Evolutionary conservation across 2,329 filamentous ascomycete species (phyloP).

Genomic region (Fusarium sp.): DNA sequence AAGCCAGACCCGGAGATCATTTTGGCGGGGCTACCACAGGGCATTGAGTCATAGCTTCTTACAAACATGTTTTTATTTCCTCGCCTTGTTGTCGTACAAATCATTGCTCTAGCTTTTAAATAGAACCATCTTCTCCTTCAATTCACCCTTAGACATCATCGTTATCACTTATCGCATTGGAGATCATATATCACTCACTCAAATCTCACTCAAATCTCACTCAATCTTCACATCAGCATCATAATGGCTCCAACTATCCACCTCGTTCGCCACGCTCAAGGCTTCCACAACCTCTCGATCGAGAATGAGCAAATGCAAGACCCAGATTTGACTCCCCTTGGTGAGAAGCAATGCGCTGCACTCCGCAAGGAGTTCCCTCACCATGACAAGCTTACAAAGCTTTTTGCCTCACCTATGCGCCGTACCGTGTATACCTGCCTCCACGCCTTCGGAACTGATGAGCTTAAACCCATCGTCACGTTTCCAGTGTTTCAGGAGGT

Average conservation of each 20-base stretch:
- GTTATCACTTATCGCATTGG: background rate
- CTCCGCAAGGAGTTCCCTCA: slow-evolving; percentile 71
- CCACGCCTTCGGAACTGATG: slow-evolving; percentile 67
- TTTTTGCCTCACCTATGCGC: slow-evolving; percentile 81
- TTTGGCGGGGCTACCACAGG: too few species aligned
- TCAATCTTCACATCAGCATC: background rate
- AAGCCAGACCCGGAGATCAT: slow-evolving; percentile 36
- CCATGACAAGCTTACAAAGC: slow-evolving; percentile 70
- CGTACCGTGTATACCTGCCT: slow-evolving; percentile 83
- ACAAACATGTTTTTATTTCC: background rate
- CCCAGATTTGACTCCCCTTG: slow-evolving; percentile 78
- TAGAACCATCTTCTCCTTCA: background rate
- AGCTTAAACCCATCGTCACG: slow-evolving; percentile 62
- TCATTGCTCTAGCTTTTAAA: background rate
- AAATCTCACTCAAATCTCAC: background rate
- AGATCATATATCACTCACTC: slow-evolving; percentile 2
- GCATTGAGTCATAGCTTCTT: slow-evolving; percentile 28
- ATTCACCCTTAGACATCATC: background rate
- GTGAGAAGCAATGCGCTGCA: slow-evolving; percentile 74
- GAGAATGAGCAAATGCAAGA: slow-evolving; percentile 79
- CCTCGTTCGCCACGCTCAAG: slow-evolving; percentile 78
- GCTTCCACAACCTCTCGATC: slow-evolving; percentile 78
- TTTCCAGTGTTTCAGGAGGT: slow-evolving; percentile 84
- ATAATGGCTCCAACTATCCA: slow-evolving; percentile 66
- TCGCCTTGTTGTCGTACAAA: background rate